A percentile compares a stretch with the other conserved stretches of the same genome.
phyloP scores from a whole-genome alignment of 129 eudicot species.

The Deinandra increscens region DNA sequence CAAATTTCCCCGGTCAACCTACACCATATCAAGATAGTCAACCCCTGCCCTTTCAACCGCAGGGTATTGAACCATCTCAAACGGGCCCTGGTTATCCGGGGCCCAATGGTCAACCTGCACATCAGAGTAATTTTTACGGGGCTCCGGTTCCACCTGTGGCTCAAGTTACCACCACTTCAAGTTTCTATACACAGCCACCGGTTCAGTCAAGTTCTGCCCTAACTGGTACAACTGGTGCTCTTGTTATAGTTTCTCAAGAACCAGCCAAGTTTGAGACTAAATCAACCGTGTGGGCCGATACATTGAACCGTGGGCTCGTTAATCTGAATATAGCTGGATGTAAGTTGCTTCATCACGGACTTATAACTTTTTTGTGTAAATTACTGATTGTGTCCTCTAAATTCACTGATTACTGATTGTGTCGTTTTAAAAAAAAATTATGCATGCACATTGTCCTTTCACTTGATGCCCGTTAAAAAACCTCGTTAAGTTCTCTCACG shows the following conservation, averaged over 20 bases:
- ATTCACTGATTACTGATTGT: too few species aligned
- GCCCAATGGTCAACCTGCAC: conserved; percentile 33
- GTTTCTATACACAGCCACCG: conserved; percentile 47
- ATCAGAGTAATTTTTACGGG: conserved; percentile 37
- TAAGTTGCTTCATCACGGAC: conserved; percentile 35
- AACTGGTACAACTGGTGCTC: conserved; percentile 47
- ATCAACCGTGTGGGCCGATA: conserved; percentile 94
- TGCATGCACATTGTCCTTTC: too few species aligned
- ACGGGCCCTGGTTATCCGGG: conserved; percentile 37
- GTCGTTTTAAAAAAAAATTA: too few species aligned
- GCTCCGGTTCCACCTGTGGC: conserved; percentile 31
- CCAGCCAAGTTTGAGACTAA: conserved; percentile 83
- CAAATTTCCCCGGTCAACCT: conserved; percentile 41
- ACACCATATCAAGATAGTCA: conserved; percentile 27
- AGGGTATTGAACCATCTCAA: conserved; percentile 32
- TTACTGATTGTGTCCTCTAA: too few species aligned
- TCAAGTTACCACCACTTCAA: conserved; percentile 27
- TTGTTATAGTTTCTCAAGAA: conserved; percentile 60
- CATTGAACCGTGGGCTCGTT: conserved; percentile 96
- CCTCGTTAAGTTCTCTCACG: too few species aligned
- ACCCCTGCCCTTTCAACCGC: conserved; percentile 26
- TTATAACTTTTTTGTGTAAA: background rate
- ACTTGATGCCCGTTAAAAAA: too few species aligned
- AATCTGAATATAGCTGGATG: conserved; percentile 92
- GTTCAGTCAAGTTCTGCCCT: conserved; percentile 33